Evolutionary conservation across 805 yeast genomes (phyloP).

Genomic region (Saturnispora sekii): DNA sequence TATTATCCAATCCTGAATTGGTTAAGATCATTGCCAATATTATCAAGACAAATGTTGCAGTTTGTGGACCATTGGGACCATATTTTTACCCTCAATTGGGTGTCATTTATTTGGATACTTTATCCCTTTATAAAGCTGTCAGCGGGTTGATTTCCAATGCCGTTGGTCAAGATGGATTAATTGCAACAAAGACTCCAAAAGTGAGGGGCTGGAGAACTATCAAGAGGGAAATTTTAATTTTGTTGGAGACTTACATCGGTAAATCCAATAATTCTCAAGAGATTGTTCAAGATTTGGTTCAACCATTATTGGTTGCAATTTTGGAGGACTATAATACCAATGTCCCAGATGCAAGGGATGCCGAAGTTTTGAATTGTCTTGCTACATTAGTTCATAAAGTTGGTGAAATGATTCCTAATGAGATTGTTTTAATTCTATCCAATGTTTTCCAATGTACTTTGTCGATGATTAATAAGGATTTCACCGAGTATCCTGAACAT

Average conservation of each 20-base stretch:
- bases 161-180: constrained; percentile 70
- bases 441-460: constrained; percentile 91
- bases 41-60: constrained; percentile 91
- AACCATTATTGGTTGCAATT: constrained; percentile 74
- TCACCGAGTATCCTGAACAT: constrained; percentile 95
- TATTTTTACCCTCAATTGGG: constrained; percentile 85
- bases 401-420: constrained; percentile 81
- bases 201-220: constrained; percentile 94
- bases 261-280: constrained; percentile 82
- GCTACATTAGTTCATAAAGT: constrained; percentile 81
- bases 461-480: constrained; percentile 91
- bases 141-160: constrained; percentile 74
- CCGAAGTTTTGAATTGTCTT: constrained; percentile 93
- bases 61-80: constrained; percentile 89
- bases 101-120: constrained; percentile 78
- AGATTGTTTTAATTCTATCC: constrained; percentile 77
- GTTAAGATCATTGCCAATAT: constrained; percentile 90
- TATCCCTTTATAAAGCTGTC: constrained; percentile 81
- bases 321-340: constrained; percentile 80
- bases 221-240: constrained; percentile 83
- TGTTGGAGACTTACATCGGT: constrained; percentile 80
- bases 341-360: constrained; percentile 96
- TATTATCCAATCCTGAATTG: constrained; percentile 67
- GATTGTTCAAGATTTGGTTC: constrained; percentile 71
- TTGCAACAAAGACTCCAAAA: constrained; percentile 90